Percentiles rank a stretch among this genome's conserved stretches.
Conservation (phyloP, 2,329 filamentous ascomycete species). For the Dactylonectria macrodidyma region DNA sequence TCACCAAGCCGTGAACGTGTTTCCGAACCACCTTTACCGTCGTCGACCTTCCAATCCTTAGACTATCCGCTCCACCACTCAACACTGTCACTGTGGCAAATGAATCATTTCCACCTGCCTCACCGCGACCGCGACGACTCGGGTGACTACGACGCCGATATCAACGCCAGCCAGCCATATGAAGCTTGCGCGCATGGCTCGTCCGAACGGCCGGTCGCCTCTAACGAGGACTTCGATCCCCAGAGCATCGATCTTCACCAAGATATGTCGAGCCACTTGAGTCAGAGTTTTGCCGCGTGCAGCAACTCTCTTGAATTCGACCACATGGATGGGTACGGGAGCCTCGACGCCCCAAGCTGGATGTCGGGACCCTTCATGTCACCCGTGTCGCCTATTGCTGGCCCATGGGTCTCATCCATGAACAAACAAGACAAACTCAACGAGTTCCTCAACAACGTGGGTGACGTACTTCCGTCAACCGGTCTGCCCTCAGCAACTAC, state of each 20-base stretch:
- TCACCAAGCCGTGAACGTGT: neutral
- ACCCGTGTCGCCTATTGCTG: neutral
- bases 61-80: neutral
- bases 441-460: neutral
- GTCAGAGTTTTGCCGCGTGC: neutral
- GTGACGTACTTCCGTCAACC: too few species aligned
- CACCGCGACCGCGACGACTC: conserved; percentile 1
- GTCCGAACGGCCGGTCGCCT: neutral
- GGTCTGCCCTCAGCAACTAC: too few species aligned
- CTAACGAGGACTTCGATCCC: neutral
- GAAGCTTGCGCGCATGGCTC: neutral
- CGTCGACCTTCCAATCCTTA: neutral
- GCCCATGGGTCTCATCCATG: neutral
- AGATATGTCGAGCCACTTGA: neutral
- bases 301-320: neutral
- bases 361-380: neutral
- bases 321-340: neutral
- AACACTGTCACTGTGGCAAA: neutral
- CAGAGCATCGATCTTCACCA: neutral
- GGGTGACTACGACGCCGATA: neutral
- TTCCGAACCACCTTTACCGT: neutral
- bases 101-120: neutral
- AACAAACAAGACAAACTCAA: neutral
- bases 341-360: neutral
- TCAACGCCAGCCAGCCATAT: neutral